Conservation (phyloP, 768 basidiomycete species). For the Gelatoporia subvermispora region DNA sequence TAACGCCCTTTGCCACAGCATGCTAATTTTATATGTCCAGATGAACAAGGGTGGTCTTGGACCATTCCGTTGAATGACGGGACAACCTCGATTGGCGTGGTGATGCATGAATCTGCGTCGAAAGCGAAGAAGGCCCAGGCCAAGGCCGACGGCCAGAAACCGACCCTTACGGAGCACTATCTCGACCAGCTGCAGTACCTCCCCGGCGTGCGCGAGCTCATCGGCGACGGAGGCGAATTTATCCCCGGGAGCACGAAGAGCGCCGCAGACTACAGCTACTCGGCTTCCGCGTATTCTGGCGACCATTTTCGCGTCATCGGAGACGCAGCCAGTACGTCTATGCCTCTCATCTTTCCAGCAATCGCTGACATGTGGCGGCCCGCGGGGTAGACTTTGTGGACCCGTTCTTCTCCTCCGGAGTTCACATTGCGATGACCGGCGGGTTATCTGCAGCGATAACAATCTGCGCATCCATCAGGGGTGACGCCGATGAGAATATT, state of each 20-base stretch:
- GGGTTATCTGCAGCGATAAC: slow-evolving; percentile 39
- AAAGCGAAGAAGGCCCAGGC: neutral
- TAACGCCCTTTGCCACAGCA: neutral
- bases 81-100: slow-evolving; percentile 44
- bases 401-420: slow-evolving; percentile 51
- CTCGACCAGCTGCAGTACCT: slow-evolving; percentile 15
- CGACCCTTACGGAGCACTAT: slow-evolving; percentile 5
- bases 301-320: slow-evolving; percentile 23
- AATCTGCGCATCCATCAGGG: slow-evolving; percentile 38
- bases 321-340: slow-evolving; percentile 26
- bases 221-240: slow-evolving; percentile 9
- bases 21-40: slow-evolving; percentile 18
- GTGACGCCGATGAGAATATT: slow-evolving; percentile 32
- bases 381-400: slow-evolving; percentile 45
- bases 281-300: slow-evolving; percentile 21
- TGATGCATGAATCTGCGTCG: slow-evolving; percentile 29
- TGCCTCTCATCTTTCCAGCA: neutral
- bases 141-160: neutral
- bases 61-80: slow-evolving; percentile 42
- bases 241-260: slow-evolving; percentile 5
- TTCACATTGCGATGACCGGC: slow-evolving; percentile 43
- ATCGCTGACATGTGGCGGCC: too few relatives aligned
- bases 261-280: slow-evolving; percentile 27
- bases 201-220: slow-evolving; percentile 15
- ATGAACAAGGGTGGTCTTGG: slow-evolving; percentile 49